Evolutionary conservation across 2,329 filamentous ascomycete genomes (phyloP).

Genomic region (Metarhizium anisopliae): DNA sequence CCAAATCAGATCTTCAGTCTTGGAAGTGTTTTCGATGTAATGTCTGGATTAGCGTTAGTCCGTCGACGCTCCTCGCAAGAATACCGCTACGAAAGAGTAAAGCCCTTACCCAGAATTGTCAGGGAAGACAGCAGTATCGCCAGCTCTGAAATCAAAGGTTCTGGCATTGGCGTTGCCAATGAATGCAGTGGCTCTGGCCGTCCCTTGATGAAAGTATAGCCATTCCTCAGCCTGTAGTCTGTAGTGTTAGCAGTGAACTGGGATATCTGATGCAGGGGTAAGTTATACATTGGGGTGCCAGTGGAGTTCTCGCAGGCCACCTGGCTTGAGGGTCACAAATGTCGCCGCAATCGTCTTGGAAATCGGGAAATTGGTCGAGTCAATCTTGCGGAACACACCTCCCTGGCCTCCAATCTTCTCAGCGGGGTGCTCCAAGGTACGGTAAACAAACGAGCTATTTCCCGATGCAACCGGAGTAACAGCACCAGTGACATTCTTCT

Average conservation of each 20-base stretch:
- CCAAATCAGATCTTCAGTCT: slow-evolving; percentile 55
- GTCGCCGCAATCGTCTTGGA: slow-evolving; percentile 57
- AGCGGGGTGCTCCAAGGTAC: slow-evolving; percentile 44
- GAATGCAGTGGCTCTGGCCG: slow-evolving; percentile 55
- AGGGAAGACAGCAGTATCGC: slow-evolving; percentile 61
- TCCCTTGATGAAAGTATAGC: slow-evolving; percentile 60
- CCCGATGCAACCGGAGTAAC: slow-evolving; percentile 41
- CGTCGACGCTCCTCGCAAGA: background rate
- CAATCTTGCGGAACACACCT: slow-evolving; percentile 54
- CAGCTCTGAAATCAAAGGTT: slow-evolving; percentile 58
- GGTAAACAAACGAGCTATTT: slow-evolving; percentile 54
- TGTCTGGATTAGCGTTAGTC: slow-evolving; percentile 32
- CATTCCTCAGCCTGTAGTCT: slow-evolving; percentile 52
- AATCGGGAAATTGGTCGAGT: slow-evolving; percentile 58
- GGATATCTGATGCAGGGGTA: background rate
- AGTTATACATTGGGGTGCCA: slow-evolving; percentile 57
- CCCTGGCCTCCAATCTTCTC: slow-evolving; percentile 52
- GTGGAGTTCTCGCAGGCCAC: slow-evolving; percentile 55
- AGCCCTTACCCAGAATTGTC: slow-evolving; percentile 46
- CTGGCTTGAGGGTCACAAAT: slow-evolving; percentile 54
- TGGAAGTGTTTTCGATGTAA: slow-evolving; percentile 60
- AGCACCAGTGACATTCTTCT: slow-evolving; percentile 24
- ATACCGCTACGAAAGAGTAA: background rate
- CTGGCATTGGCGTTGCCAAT: slow-evolving; percentile 50
- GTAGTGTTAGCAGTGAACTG: background rate